Conservation (phyloP, 768 basidiomycete genomes). For the Chiua virens region DNA sequence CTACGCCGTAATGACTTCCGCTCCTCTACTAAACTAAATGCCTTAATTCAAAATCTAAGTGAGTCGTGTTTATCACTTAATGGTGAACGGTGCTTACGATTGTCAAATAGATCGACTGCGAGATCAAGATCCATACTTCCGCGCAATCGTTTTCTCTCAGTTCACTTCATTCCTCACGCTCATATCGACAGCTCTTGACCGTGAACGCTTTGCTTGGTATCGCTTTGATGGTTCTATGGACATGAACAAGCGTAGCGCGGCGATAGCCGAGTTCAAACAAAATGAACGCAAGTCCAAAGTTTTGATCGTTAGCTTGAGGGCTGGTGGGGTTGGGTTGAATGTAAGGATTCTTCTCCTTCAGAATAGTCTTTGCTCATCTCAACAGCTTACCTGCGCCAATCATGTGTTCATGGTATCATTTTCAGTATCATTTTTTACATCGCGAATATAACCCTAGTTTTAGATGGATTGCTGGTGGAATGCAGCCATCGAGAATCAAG, state of each 20-base stretch:
- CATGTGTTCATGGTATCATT: slow-evolving; percentile 80
- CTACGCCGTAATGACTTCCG: slow-evolving; percentile 82
- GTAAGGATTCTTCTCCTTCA: slow-evolving; percentile 38
- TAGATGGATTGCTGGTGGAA: slow-evolving; percentile 97
- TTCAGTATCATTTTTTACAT: background rate
- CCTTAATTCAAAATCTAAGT: slow-evolving; percentile 74
- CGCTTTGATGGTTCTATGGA: slow-evolving; percentile 95
- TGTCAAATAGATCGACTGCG: slow-evolving; percentile 51
- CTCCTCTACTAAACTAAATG: slow-evolving; percentile 89
- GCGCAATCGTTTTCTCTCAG: slow-evolving; percentile 88
- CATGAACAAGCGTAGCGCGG: slow-evolving; percentile 73
- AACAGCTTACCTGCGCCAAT: slow-evolving; percentile 73
- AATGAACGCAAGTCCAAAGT: slow-evolving; percentile 72
- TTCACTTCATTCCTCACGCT: slow-evolving; percentile 88
- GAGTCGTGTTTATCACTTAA: slow-evolving; percentile 20
- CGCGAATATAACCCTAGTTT: slow-evolving; percentile 2
- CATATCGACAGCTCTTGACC: slow-evolving; percentile 67
- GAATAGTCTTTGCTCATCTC: background rate
- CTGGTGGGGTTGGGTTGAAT: slow-evolving; percentile 91
- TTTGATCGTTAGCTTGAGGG: slow-evolving; percentile 77
- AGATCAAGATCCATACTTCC: slow-evolving; percentile 73
- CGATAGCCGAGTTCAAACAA: slow-evolving; percentile 75
- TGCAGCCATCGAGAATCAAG: slow-evolving; percentile 79
- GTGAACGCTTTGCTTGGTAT: slow-evolving; percentile 66
- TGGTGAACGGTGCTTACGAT: background rate